Evolutionary conservation across 306 rosid genomes (phyloP), one percentile per base, ranked within the genome.

Genomic region (Cucurbita moschata): DNA sequence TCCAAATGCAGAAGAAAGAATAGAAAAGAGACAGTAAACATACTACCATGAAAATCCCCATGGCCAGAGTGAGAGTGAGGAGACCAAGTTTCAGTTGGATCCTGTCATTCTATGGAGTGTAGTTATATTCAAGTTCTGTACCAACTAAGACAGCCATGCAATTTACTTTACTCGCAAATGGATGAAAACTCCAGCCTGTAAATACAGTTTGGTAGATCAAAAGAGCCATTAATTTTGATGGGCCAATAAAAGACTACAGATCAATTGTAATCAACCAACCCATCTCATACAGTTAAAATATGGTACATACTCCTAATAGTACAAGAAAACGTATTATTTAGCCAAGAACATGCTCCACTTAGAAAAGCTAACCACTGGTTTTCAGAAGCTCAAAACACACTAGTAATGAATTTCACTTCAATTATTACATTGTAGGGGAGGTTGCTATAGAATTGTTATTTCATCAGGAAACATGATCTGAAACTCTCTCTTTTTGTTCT

Each of bases 21-120:
- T 68, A 86, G 1, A 77, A 56, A 5, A 92, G 72, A 53, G 87
- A 58, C 0, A 71, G 21, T 3, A 88, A 39, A 79, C 49, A 60
- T 63, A 83, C 0, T 53, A 23, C 64, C 57, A 67, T 18, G 58
- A 85, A 46, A 47, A 79, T 8, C 77, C 82, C 87, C 91, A 90
- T 90, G 68, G 56, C 60, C 73, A 10, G 67, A 51, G 71, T 2
- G 15, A 40, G 16, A 19, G 47, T 37, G 71, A 35, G 49, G 71
- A 71, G 61, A 51, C 37, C 53, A 50, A 46, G 26, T 23, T 69
- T 26, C 57, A 69, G 74, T 21, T 15, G 50, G 75, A 14, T 46
- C n/a, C 6, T 4, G 42, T 18, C 40, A 68, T 68, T 68, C 56
- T 46, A 46, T 68, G 42, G 42, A 68, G 56, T 46, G 73, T 46